Percentiles rank a stretch among this genome's conserved stretches.
phyloP scores from a whole-genome alignment of 2,329 filamentous ascomycete genomes.

The Trichoderma oligosporum region DNA sequence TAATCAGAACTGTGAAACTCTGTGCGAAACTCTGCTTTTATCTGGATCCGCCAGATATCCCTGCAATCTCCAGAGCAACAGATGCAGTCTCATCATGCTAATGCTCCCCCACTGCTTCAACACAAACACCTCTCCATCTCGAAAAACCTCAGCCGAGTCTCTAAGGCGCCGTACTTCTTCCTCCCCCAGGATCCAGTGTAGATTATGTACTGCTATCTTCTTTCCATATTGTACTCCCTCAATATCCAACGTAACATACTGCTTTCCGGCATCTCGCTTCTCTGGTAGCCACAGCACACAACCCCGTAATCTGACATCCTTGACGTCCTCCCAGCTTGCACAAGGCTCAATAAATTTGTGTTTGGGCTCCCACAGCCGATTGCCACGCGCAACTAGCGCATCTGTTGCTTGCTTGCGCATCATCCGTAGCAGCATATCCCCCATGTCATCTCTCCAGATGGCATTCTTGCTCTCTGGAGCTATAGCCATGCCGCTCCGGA shows the following conservation, averaged over 20 bases:
- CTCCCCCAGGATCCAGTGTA: conserved; percentile 48
- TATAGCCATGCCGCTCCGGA: conserved; percentile 30
- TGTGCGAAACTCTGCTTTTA: not conserved
- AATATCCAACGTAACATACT: conserved; percentile 46
- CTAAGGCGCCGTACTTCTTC: conserved; percentile 42
- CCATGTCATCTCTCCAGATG: conserved; percentile 52
- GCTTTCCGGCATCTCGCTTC: conserved; percentile 26
- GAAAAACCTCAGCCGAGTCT: conserved; percentile 33
- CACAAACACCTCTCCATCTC: conserved; percentile 41
- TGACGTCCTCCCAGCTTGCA: conserved; percentile 43
- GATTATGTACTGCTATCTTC: conserved; percentile 51
- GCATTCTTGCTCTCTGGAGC: conserved; percentile 14
- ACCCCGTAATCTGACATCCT: conserved; percentile 39
- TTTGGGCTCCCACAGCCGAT: conserved; percentile 24
- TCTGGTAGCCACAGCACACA: conserved; percentile 44
- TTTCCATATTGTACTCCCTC: conserved; percentile 31
- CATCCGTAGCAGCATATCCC: conserved; percentile 46
- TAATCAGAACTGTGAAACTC: too few species aligned
- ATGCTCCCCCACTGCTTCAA: conserved; percentile 37
- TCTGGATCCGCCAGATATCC: conserved; percentile 43
- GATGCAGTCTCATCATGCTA: conserved; percentile 44
- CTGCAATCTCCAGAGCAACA: conserved; percentile 56
- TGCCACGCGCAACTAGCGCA: conserved; percentile 36
- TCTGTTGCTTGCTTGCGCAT: conserved; percentile 47
- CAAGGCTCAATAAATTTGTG: conserved; percentile 42